Conservation (phyloP, 257 asterid genomes). For the Galeopsis tetrahit region DNA sequence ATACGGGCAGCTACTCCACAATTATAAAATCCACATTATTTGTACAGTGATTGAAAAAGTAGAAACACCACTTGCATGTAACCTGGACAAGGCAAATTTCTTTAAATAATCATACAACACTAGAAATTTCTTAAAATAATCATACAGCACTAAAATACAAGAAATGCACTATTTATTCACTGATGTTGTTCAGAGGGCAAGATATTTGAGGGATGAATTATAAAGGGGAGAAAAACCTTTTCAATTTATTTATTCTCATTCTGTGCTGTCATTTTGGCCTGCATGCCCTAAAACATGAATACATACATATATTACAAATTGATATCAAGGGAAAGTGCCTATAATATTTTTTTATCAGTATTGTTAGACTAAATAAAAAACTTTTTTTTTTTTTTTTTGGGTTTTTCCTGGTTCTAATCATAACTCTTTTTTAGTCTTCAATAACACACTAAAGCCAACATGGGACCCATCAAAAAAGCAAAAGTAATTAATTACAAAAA, state of each 20-base stretch:
- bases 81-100: conserved; percentile 9
- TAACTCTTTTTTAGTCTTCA: conserved; percentile 29
- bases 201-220: neutral
- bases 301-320: conserved; percentile 22
- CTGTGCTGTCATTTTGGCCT: conserved; percentile 38
- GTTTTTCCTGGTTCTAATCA: conserved; percentile 24
- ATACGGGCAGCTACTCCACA: neutral
- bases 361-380: neutral
- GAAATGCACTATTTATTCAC: neutral
- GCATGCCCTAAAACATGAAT: conserved; percentile 33
- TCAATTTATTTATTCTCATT: conserved; percentile 8
- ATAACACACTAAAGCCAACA: conserved; percentile 34
- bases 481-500: conserved; percentile 5
- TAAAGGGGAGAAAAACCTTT: neutral
- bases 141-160: conserved; percentile 10
- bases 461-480: conserved; percentile 35
- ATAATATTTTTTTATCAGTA: neutral
- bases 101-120: too few relatives aligned
- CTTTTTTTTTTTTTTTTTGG: neutral
- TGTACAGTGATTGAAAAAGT: conserved; percentile 7
- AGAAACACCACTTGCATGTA: conserved; percentile 28
- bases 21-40: conserved; percentile 7
- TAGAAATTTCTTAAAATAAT: conserved; percentile 9
- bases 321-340: conserved; percentile 5
- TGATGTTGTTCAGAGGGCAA: conserved; percentile 14